These are phyloP conservation scores for Yarrowia deformans DNA, from an alignment of 805 yeast species.

Conservation along the genomic window DNA sequence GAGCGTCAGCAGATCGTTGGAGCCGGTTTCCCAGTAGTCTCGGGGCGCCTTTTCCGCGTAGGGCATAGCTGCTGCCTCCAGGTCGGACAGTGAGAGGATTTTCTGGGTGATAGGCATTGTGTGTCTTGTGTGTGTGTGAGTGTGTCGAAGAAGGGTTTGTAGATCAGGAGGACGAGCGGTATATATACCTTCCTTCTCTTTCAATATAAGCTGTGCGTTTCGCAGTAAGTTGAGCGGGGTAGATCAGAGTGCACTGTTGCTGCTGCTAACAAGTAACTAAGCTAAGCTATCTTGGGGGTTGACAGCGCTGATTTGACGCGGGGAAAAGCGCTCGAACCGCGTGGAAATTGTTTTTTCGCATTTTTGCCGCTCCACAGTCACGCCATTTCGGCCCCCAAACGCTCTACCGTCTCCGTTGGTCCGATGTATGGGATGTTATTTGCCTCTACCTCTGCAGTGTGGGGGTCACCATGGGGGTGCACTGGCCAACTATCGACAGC, in stretches of 20 bases:
- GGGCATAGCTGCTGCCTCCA: conserved; percentile 42
- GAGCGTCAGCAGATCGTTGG: conserved; percentile 47
- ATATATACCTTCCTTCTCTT: conserved; percentile 1
- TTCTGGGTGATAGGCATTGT: conserved; percentile 31
- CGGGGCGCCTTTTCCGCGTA: conserved; percentile 40
- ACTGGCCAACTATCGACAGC: too few relatives aligned
- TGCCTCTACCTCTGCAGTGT: neutral
- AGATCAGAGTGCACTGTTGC: neutral
- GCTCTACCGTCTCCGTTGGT: neutral
- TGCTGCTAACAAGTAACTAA: too few relatives aligned
- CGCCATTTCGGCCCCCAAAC: neutral
- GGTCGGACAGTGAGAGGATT: conserved; percentile 41
- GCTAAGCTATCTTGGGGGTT: too few relatives aligned
- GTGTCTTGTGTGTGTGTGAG: neutral
- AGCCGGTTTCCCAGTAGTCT: conserved; percentile 49
- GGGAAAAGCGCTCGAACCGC: neutral
- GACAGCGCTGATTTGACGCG: too few relatives aligned
- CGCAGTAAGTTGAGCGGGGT: conserved; percentile 4
- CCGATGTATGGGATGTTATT: neutral
- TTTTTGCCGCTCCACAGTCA: neutral
- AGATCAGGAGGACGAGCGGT: neutral
- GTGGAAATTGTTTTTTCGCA: neutral
- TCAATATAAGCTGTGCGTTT: neutral
- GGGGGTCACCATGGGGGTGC: neutral
- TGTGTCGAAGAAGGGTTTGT: neutral